Base-by-base conservation (phyloP, 2,329 filamentous ascomycete species). In the Madurella mycetomatis region DNA sequence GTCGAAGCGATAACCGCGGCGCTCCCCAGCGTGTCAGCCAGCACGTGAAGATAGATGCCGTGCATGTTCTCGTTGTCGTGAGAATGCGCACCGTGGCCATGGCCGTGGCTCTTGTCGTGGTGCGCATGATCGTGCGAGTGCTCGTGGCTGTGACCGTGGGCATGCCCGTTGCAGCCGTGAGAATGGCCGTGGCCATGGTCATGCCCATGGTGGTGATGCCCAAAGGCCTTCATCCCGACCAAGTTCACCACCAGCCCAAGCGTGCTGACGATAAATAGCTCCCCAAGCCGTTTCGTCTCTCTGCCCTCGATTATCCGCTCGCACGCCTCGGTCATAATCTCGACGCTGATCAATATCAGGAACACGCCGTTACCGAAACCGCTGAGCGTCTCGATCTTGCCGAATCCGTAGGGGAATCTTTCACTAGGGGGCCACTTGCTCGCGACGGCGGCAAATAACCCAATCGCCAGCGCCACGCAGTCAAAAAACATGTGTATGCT, bases 401-500 rank as follows among this genome's bases (percentile, higher is more conserved):
- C 92, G 69, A 96, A 94, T 0, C 94, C 94, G 66, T 96, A 97
- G 0, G 94, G 94, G 64, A 96, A 97, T 17, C 86, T 80, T 55
- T 88, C 80, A 67, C 87, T 96, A 0, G 91, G 88, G 1, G 92
- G 91, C 92, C 94, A 96, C 72, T 97, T 97, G 72, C 90, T 94
- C 77, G 96, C 90, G 5, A 99, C 91, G 1, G 92, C 87, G 30
- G 94, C 94, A 63, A 92, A 87, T 9, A 99, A 77, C 11, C 94
- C 94, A 37, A 99, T 91, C 1, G 89, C 83, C 30, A 99, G 80
- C 17, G 92, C 94, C 37, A 96, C 85, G 63, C 94, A 99, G 72
- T 99, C 94, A 65, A 99, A 97, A 66, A 99, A 92, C 94, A 99
- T 99, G 73, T 99, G 94, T 59, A 99, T 94, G 65, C 92, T 97